Evolutionary conservation across 2,329 filamentous ascomycete species (phyloP), one percentile per base, ranked within the genome.

Genomic region (Colletotrichum tamarilloi): DNA sequence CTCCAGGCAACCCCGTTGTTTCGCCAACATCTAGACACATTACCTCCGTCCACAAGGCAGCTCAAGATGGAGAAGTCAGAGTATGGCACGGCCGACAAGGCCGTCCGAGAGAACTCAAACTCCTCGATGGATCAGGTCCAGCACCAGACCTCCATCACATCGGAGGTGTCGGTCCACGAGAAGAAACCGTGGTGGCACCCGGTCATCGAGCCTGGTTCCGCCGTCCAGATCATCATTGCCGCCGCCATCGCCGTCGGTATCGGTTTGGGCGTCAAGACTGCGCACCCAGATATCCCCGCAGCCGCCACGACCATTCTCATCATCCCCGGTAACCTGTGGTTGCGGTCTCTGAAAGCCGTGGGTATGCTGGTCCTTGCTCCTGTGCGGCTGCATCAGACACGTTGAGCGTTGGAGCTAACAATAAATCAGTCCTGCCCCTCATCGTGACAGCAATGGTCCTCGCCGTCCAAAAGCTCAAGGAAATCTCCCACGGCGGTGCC

Each of bases 371-470:
- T 19, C 64, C 5, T 55, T 12, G 22, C 19, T 46, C 42, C 42
- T 32, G 30, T 32, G 30, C 30, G 30, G 30, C 30, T 32, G 30
- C 30, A 32, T 32, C 30, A 32, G 30, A 11, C 8, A 32, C 30
- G 30, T 32, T 32, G 30, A 52, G 26, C 19, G 1, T 5, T 4
- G 12, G n/a, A 35, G n/a, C 56, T 73, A 56, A 73, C 62, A 55
- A 55, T 9, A 42, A n/a, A 3, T 14, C 5, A 87, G 87, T 89
- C 0, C 80, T 89, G 1, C 87, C 87, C 2, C 78, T 89, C 67
- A 89, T 89, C 55, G 80, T 88, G 30, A 84, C 82, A 8, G 86
- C 87, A 28, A 88, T 89, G 82, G 84, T 89, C 59, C 81, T 88
- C 22, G 85, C 87, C 5, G 80, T 89, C 6, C 85, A 86, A 59